Evolutionary conservation across 495 filamentous ascomycete species (phyloP).

Genomic region (Tuber magnatum): DNA sequence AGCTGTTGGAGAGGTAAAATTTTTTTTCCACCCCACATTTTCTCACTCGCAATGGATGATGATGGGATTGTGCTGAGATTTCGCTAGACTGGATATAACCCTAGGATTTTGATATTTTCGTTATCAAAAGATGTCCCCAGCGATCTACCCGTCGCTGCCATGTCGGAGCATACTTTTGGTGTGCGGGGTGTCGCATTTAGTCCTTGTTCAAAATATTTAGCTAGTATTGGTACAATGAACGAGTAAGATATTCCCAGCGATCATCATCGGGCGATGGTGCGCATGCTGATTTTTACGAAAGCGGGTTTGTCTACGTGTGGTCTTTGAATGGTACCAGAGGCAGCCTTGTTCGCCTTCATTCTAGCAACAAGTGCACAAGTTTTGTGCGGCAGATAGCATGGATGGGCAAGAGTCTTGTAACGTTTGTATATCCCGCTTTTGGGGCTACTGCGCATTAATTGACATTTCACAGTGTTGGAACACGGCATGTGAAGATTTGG

Average conservation of each 20-base stretch:
- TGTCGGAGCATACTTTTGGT: constrained; percentile 85
- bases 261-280: neutral
- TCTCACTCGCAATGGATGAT: neutral
- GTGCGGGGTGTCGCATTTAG: constrained; percentile 86
- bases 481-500: constrained; percentile 92
- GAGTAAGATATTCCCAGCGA: constrained; percentile 47
- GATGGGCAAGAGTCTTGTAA: constrained; percentile 66
- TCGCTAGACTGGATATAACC: constrained; percentile 69
- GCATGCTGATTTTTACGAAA: constrained; percentile 22
- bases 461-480: constrained; percentile 56
- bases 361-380: constrained; percentile 89
- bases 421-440: constrained; percentile 46
- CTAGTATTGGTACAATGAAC: constrained; percentile 77
- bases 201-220: constrained; percentile 75
- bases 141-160: constrained; percentile 73
- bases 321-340: constrained; percentile 64
- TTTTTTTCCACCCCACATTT: constrained; percentile 30
- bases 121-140: constrained; percentile 64
- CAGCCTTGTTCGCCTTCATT: constrained; percentile 78
- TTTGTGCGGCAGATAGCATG: constrained; percentile 76
- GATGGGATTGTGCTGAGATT: constrained; percentile 32
- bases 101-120: constrained; percentile 82
- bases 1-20: constrained; percentile 73
- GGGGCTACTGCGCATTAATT: constrained; percentile 41
- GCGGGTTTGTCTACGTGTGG: constrained; percentile 89